Evolutionary conservation across 2,329 filamentous ascomycete genomes (phyloP).

Genomic region (Xylaria sp.): DNA sequence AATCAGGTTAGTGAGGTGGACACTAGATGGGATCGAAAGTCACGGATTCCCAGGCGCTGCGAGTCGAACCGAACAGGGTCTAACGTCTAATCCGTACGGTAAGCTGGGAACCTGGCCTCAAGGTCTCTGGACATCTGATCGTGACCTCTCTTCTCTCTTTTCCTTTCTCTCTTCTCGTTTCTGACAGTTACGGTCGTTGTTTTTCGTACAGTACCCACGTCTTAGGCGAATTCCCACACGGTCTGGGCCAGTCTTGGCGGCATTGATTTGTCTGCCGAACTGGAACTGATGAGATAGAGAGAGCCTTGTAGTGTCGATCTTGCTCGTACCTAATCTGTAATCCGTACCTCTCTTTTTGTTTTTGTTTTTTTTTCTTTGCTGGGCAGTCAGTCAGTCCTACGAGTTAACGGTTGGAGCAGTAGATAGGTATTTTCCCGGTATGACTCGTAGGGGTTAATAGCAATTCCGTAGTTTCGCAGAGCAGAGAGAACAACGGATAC

Average conservation of each 20-base stretch:
- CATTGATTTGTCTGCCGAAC: neutral
- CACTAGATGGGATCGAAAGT: neutral
- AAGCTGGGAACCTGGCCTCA: neutral
- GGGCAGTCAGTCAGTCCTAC: too few species aligned
- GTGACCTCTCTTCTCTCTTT: neutral
- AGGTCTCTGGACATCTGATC: neutral
- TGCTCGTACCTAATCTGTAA: too few species aligned
- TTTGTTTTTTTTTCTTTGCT: too few species aligned
- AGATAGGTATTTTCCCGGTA: too few species aligned
- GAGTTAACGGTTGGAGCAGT: too few species aligned
- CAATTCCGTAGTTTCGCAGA: too few species aligned
- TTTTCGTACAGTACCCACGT: neutral
- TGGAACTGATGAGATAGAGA: neutral
- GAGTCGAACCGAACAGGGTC: neutral
- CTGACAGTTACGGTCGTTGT: neutral
- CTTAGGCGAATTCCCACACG: neutral
- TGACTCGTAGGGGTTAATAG: too few species aligned
- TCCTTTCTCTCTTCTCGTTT: too few species aligned
- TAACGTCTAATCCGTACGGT: neutral
- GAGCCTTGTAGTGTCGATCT: neutral
- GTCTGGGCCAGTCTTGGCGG: neutral
- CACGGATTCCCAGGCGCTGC: neutral
- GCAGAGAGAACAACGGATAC: too few species aligned
- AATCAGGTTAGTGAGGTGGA: neutral
- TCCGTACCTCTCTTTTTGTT: too few species aligned